Percentiles rank a stretch among this genome's conserved stretches.
These are phyloP conservation scores for Candida labiduridarum DNA, from an alignment of 1,139 yeast species.

Conservation along the genomic window DNA sequence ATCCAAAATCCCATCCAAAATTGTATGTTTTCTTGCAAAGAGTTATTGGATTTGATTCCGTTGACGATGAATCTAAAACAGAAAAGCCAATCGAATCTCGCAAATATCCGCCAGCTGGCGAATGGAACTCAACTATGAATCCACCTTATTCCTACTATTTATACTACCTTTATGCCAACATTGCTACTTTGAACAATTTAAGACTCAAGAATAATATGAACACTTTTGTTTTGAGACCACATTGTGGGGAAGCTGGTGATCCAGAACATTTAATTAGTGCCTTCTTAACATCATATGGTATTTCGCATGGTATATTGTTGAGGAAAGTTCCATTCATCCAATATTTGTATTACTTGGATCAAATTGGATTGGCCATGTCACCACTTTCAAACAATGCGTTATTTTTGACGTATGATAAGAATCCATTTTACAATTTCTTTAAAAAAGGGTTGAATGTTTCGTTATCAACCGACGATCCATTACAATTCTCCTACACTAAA, in stretches of 20 bases:
- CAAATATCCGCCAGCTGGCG: conserved; percentile 78
- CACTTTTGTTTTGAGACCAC: conserved; percentile 93
- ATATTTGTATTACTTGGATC: conserved; percentile 89
- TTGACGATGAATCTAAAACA: conserved; percentile 93
- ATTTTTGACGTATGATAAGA: conserved; percentile 94
- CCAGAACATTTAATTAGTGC: conserved; percentile 95
- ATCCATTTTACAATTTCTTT: conserved; percentile 85
- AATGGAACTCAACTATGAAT: conserved; percentile 77
- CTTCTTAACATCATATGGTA: conserved; percentile 85
- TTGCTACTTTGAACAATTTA: conserved; percentile 83
- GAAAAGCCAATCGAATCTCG: conserved; percentile 75
- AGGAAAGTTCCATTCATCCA: conserved; percentile 95
- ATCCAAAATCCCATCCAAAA: conserved; percentile 88
- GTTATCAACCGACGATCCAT: conserved; percentile 69
- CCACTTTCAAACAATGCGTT: conserved; percentile 96
- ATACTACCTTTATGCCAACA: conserved; percentile 83
- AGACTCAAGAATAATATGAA: conserved; percentile 74
- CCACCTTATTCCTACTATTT: conserved; percentile 98
- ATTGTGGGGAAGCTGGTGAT: conserved; percentile 99
- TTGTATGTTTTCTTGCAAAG: conserved; percentile 84
- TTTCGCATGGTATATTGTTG: conserved; percentile 91
- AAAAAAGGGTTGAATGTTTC: conserved; percentile 93
- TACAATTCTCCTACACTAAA: conserved; percentile 93
- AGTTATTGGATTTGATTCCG: conserved; percentile 97
- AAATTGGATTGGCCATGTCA: conserved; percentile 98